These are phyloP conservation scores for Hirsutella rhossiliensis DNA, from an alignment of 2,329 filamentous ascomycete species.

Conservation along the genomic window DNA sequence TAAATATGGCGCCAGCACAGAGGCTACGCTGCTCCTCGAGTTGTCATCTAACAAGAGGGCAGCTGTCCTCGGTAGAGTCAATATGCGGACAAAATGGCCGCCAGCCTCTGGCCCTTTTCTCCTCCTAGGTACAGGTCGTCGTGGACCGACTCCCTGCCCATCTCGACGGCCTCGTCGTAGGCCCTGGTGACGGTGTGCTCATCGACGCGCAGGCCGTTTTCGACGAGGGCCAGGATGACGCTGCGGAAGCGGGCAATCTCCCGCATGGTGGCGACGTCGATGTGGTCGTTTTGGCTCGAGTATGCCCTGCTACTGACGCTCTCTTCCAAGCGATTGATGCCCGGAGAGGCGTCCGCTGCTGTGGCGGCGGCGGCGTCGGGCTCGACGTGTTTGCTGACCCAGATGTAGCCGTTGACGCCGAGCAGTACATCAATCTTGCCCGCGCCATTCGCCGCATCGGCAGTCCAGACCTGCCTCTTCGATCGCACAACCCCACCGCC, in stretches of 20 bases:
- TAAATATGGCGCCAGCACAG: too few relatives aligned
- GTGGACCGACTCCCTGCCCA: constrained; percentile 49
- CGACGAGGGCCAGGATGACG: constrained; percentile 71
- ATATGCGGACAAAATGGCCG: constrained; percentile 22
- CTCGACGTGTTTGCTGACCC: constrained; percentile 77
- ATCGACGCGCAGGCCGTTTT: constrained; percentile 73
- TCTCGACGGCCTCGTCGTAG: constrained; percentile 70
- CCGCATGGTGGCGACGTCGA: constrained; percentile 62
- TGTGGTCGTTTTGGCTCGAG: constrained; percentile 86
- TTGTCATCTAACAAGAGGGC: too few relatives aligned
- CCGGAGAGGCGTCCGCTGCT: constrained; percentile 31
- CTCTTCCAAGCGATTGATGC: constrained; percentile 80
- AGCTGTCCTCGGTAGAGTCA: constrained; percentile 1
- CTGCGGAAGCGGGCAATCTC: constrained; percentile 80
- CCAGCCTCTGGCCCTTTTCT: constrained; percentile 39
- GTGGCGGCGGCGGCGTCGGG: constrained; percentile 31
- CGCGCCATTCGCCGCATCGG: constrained; percentile 44
- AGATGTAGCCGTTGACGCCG: constrained; percentile 94
- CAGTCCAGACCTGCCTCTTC: constrained; percentile 78
- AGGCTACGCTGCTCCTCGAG: too few relatives aligned
- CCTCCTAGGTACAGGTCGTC: constrained; percentile 50
- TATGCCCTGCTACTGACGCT: constrained; percentile 76
- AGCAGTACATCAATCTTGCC: constrained; percentile 73
- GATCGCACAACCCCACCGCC: constrained; percentile 77
- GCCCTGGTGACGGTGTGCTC: constrained; percentile 77